A percentile compares a stretch with the other conserved stretches of the same genome.
Evolutionary conservation across 192 early-diverging fungal species (phyloP).

Genomic region (Cladochytrium replicatum): DNA sequence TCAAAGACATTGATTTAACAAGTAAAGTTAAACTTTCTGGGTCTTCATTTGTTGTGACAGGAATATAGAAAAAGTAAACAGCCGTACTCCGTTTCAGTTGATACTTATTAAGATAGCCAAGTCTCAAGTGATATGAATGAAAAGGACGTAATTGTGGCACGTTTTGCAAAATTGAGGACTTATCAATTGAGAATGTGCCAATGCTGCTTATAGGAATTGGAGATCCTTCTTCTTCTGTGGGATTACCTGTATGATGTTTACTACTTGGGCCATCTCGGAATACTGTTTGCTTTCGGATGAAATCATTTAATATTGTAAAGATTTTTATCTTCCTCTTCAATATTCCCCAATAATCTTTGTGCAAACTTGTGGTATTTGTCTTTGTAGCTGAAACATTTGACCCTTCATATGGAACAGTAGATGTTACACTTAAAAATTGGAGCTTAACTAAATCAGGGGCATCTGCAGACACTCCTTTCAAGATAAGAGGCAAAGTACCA

Average conservation of each 20-base stretch:
- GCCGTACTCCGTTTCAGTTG: slow-evolving; percentile 32
- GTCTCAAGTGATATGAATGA: slow-evolving; percentile 42
- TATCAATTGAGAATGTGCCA: background rate
- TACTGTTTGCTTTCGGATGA: slow-evolving; percentile 9
- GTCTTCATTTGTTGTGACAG: slow-evolving; percentile 38
- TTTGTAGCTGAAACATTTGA: slow-evolving; percentile 11
- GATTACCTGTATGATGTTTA: slow-evolving; percentile 3
- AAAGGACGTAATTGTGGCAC: slow-evolving; percentile 42
- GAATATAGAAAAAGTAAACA: slow-evolving; percentile 39
- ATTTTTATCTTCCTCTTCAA: slow-evolving; percentile 38
- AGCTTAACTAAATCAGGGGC: slow-evolving; percentile 35
- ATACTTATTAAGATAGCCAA: slow-evolving; percentile 40
- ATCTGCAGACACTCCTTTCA: slow-evolving; percentile 34
- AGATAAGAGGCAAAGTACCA: slow-evolving; percentile 42
- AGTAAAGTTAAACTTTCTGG: slow-evolving; percentile 4
- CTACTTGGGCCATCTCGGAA: slow-evolving; percentile 14
- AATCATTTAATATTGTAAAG: slow-evolving; percentile 31
- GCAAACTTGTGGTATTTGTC: slow-evolving; percentile 13
- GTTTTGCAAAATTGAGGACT: slow-evolving; percentile 1
- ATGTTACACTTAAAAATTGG: slow-evolving; percentile 36
- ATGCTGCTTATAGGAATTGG: background rate
- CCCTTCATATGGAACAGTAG: slow-evolving; percentile 38
- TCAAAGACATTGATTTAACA: slow-evolving; percentile 26
- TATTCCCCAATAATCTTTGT: slow-evolving; percentile 46
- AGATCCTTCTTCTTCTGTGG: background rate